Evolutionary conservation across 805 yeast species (phyloP).

Genomic region (Nakazawaea molendinolei): DNA sequence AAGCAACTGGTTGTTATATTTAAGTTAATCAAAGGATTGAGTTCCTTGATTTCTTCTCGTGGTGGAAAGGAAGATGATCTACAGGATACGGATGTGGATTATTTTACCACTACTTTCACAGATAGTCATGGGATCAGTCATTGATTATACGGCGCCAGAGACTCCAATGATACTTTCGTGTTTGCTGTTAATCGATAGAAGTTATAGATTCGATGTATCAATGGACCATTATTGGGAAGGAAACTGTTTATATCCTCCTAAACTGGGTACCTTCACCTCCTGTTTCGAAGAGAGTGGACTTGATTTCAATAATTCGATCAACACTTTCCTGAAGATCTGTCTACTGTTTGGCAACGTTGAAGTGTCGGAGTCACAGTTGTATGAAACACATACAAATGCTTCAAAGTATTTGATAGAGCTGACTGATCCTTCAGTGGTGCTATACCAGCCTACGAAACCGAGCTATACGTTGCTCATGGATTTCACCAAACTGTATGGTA

Average conservation of each 20-base stretch:
- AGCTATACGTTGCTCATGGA: constrained; percentile 6
- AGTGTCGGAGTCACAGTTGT: constrained; percentile 5
- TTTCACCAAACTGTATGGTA: constrained; percentile 14
- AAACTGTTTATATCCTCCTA: constrained; percentile 20
- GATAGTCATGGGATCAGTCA: too few relatives aligned
- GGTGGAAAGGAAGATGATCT: too few relatives aligned
- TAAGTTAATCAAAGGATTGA: too few relatives aligned
- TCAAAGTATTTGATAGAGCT: constrained; percentile 1
- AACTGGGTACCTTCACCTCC: constrained; percentile 18
- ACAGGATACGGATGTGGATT: too few relatives aligned
- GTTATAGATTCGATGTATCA: constrained; percentile 15
- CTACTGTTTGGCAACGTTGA: constrained; percentile 7
- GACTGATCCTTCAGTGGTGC: constrained; percentile 13
- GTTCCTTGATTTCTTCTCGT: too few relatives aligned
- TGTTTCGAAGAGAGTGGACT: constrained; percentile 17
- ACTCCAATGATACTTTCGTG: constrained; percentile 19
- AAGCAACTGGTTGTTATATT: too few relatives aligned
- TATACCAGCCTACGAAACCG: constrained; percentile 14
- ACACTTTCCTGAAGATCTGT: constrained; percentile 13
- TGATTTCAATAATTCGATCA: constrained; percentile 11
- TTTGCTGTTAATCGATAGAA: constrained; percentile 12
- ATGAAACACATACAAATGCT: constrained; percentile 5
- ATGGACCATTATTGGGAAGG: constrained; percentile 17
- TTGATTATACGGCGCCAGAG: constrained; percentile 6
- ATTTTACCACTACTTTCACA: too few relatives aligned